Percentiles rank a stretch among this genome's conserved stretches.
Evolutionary conservation across 495 filamentous ascomycete species (phyloP).

Genomic region (Aspergillus asperescens): DNA sequence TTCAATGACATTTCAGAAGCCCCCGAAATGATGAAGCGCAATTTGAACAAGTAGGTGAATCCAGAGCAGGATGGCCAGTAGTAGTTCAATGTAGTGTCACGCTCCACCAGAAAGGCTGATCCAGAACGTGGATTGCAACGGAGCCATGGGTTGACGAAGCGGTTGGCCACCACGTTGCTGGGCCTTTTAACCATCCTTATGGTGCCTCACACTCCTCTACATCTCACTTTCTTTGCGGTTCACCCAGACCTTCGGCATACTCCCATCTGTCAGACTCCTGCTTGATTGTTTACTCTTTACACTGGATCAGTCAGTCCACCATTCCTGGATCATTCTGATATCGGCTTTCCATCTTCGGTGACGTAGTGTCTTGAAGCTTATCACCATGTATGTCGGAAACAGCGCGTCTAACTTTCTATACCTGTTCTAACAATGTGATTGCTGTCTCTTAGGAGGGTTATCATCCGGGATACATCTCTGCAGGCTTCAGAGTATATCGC

Average conservation of each 20-base stretch:
- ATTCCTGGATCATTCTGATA: background rate
- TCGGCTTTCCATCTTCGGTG: constrained; percentile 7
- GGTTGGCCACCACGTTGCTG: constrained; percentile 4
- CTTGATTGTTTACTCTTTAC: background rate
- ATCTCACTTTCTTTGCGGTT: background rate
- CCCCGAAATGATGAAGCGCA: background rate
- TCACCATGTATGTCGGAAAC: constrained; percentile 27
- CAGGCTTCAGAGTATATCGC: constrained; percentile 69
- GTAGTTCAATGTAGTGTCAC: constrained; percentile 16
- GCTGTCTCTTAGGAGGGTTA: constrained; percentile 61
- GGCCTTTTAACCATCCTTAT: constrained; percentile 1
- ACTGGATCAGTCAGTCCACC: background rate
- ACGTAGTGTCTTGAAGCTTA: constrained; percentile 15
- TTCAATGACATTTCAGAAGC: background rate
- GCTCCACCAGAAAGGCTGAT: constrained; percentile 16
- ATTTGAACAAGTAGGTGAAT: background rate
- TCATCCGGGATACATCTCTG: constrained; percentile 66
- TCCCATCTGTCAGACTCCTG: background rate
- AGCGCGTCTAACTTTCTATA: background rate
- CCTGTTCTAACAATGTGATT: constrained; percentile 18
- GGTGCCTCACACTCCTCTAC: background rate
- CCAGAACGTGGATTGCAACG: constrained; percentile 16
- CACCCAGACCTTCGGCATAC: background rate
- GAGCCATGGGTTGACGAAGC: constrained; percentile 19
- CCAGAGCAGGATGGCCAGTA: constrained; percentile 1